phyloP scores from a whole-genome alignment of 371 early-diverging fungal genomes.

The Mortierella sp. region DNA sequence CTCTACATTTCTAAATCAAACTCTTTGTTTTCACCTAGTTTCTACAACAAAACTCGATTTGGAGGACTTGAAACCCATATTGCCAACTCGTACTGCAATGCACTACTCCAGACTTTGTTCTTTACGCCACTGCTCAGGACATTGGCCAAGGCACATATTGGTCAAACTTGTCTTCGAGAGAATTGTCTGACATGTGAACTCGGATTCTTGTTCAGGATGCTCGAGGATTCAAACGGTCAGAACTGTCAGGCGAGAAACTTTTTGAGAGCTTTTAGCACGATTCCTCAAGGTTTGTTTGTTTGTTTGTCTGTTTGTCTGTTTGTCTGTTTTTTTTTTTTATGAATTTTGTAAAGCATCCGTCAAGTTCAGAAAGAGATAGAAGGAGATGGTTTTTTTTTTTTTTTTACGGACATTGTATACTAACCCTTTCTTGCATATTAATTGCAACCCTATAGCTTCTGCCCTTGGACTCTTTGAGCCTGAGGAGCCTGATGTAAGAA shows the following conservation, averaged over 20 bases:
- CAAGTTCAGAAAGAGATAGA: not conserved
- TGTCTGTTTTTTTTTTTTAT: not conserved
- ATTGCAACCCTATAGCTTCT: conserved; percentile 56
- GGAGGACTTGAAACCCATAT: conserved; percentile 95
- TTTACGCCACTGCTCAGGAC: conserved; percentile 74
- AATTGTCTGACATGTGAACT: conserved; percentile 91
- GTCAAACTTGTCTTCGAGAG: conserved; percentile 72
- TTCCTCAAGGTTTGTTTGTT: conserved; percentile 80
- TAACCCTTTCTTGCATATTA: not conserved
- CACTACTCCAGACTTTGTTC: conserved; percentile 87
- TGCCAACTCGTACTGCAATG: conserved; percentile 88
- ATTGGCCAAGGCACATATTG: conserved; percentile 80
- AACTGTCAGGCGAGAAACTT: conserved; percentile 97
- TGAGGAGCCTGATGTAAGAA: conserved; percentile 67
- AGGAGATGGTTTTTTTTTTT: conserved; percentile 11
- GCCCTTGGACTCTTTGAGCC: conserved; percentile 90
- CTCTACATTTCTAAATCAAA: too few species aligned
- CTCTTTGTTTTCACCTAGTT: conserved; percentile 35
- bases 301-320: too few species aligned
- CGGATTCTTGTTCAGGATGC: conserved; percentile 91
- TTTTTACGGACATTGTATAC: not conserved
- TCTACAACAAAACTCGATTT: conserved; percentile 87
- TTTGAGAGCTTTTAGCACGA: conserved; percentile 80
- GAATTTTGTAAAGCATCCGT: not conserved
- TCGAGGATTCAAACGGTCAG: conserved; percentile 86